Evolutionary conservation across 23 red algal species (phyloP), one percentile per base, ranked within the genome.

Genomic region (Gracilaria domingensis): DNA sequence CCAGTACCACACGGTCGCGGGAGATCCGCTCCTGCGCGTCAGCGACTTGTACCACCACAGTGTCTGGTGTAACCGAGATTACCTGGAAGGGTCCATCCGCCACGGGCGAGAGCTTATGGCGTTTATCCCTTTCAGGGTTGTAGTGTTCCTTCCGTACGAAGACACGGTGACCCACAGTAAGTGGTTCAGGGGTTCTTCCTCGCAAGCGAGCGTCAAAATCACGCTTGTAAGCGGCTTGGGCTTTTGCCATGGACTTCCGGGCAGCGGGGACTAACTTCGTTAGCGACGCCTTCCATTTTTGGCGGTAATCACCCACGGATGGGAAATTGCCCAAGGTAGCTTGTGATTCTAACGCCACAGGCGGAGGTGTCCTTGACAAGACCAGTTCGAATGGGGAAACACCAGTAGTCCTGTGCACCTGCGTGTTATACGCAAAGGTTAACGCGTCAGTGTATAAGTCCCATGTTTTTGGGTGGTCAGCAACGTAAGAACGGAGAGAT

Each of bases 401-500:
- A 38, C 20, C 20, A 35, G 70, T 75, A n/a, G 42, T 45, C 42
- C 42, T 45, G 42, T 45, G 42, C 4, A 45, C 42, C 42, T 45
- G 42, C 42, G n/a, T 75, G 24, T 75, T 75, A 34, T 75, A 75
- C 24, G 70, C 70, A 25, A 32, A 75, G 23, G 70, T 75, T 28
- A 75, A 35, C 5, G 70, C 70, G 24, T 75, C 70, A 6, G 40
- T 48, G 70, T 44, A 75, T 8, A 75, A 34, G 70, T 75, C 70
- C 70, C 70, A 75, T 23, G 33, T n/a, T n/a, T 48, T 38, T 21
- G 70, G 70, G 40, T 75, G 70, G 35, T 75, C 70, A n/a, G 70
- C 70, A n/a, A 75, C 70, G 70, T 75, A 64, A 4, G 58, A n/a
- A 26, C 58, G 58, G 21, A 64, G 26, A 16, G 58, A n/a, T 45